Base-by-base conservation (phyloP, 352 stramenopile genomes). In the Phytophthora multivora region DNA sequence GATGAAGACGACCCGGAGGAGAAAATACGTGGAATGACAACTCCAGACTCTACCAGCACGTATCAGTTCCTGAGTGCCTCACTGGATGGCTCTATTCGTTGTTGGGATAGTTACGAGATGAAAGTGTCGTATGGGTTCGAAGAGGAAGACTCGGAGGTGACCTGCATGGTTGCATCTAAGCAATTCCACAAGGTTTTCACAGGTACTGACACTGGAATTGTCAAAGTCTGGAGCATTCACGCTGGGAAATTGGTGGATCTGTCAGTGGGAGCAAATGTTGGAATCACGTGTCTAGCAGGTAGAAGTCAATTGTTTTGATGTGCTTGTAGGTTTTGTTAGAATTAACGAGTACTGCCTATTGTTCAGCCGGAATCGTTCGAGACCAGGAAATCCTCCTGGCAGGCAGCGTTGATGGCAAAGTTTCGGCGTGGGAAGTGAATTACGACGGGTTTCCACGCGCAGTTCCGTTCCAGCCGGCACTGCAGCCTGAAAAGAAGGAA, bases 21-120 rank as follows among this genome's bases (percentile, higher is more conserved):
- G 19, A 33, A 33, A 12, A 33, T 33, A 13, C 28, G 28, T n/a
- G n/a, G n/a, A n/a, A n/a, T n/a, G n/a, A n/a, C n/a, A 33, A 33
- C 28, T 33, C 28, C 28, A 33, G 28, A 33, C 28, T 48, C 55
- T 11, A 57, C 72, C 15, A 62, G 57, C 4, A 71, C 62, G 1
- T 73, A 50, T 21, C 75, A 73, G 6, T 87, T 91, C 52, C 81
- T 91, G 45, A 90, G 79, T 50, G 77, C 77, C 28, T 90, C 82
- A 16, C 51, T 89, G 16, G 84, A 93, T 45, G 84, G 80, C 16
- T 80, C 80, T n/a, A 71, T 93, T 16, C 76, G 84, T 1, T 93
- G 84, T 54, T 93, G 84, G 84, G 82, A 90, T 33, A 72, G 77
- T 36, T 88, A 88, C 54, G 79, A 89, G 25, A 82, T 88, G 66